Evolutionary conservation across 495 filamentous ascomycete genomes (phyloP).

Genomic region (Aspergillus cavernicola): DNA sequence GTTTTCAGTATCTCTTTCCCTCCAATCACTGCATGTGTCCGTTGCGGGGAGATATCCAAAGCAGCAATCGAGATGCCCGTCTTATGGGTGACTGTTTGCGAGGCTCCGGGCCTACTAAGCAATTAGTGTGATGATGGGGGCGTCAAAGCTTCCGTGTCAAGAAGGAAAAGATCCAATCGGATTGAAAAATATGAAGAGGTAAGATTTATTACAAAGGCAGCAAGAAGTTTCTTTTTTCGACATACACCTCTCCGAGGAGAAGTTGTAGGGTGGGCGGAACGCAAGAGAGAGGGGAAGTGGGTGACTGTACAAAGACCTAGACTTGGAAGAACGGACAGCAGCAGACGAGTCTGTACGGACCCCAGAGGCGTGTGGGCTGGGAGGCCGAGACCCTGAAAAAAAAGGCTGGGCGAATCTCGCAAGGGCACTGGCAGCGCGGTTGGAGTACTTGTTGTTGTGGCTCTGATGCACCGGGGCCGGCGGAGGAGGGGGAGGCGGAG

Average conservation of each 20-base stretch:
- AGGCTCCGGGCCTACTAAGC: conserved; percentile 54
- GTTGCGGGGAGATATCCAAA: conserved; percentile 73
- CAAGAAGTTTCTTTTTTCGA: background rate
- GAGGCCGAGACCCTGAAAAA: conserved; percentile 52
- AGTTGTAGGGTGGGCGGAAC: background rate
- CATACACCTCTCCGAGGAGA: background rate
- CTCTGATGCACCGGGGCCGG: conserved; percentile 46
- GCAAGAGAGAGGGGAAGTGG: conserved; percentile 1
- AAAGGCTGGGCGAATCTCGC: conserved; percentile 57
- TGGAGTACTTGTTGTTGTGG: conserved; percentile 47
- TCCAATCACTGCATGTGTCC: conserved; percentile 73
- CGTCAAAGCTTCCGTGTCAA: conserved; percentile 3
- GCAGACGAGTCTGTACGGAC: conserved; percentile 28
- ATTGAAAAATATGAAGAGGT: background rate
- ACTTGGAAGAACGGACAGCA: conserved; percentile 36
- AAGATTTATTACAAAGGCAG: background rate
- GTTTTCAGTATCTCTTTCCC: conserved; percentile 84
- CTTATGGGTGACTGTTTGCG: conserved; percentile 69
- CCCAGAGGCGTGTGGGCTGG: conserved; percentile 42
- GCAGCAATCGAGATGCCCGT: conserved; percentile 70
- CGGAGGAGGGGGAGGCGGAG: conserved; percentile 48
- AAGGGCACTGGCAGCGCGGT: conserved; percentile 51
- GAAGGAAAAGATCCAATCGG: conserved; percentile 1
- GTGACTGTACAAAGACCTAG: conserved; percentile 35
- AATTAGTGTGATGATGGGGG: conserved; percentile 20